phyloP scores from a whole-genome alignment of 805 yeast genomes.

The Candida xyloterini region DNA sequence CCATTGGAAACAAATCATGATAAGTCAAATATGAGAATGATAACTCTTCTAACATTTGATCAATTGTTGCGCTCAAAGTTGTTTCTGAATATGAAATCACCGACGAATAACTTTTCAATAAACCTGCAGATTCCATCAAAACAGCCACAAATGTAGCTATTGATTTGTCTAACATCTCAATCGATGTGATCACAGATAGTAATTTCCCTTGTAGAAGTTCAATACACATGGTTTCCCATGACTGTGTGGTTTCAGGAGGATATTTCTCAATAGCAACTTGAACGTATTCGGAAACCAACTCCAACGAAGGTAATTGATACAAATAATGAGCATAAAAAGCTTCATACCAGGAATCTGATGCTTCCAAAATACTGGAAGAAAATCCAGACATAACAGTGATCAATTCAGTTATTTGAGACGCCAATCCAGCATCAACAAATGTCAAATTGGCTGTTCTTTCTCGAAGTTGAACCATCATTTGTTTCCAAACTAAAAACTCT shows the following conservation, averaged over 20 bases:
- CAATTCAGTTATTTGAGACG: conserved; percentile 40
- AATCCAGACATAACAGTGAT: conserved; percentile 46
- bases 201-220: conserved; percentile 55
- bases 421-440: conserved; percentile 29
- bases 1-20: conserved; percentile 59
- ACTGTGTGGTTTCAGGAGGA: conserved; percentile 36
- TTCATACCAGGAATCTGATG: conserved; percentile 68
- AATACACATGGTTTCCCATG: conserved; percentile 56
- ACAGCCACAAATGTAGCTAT: conserved; percentile 63
- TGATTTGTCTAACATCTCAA: conserved; percentile 59
- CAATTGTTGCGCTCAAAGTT: conserved; percentile 24
- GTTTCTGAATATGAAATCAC: conserved; percentile 13
- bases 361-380: conserved; percentile 45
- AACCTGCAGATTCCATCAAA: conserved; percentile 61
- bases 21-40: conserved; percentile 52
- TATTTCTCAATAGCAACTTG: conserved; percentile 33
- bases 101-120: conserved; percentile 40
- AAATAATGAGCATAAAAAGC: conserved; percentile 40
- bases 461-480: conserved; percentile 46
- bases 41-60: conserved; percentile 47
- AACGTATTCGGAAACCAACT: conserved; percentile 41
- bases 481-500: conserved; percentile 50
- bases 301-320: conserved; percentile 55
- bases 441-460: conserved; percentile 35
- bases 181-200: conserved; percentile 52